phyloP scores from a whole-genome alignment of 306 rosid genomes.

The Medicago lupulina region DNA sequence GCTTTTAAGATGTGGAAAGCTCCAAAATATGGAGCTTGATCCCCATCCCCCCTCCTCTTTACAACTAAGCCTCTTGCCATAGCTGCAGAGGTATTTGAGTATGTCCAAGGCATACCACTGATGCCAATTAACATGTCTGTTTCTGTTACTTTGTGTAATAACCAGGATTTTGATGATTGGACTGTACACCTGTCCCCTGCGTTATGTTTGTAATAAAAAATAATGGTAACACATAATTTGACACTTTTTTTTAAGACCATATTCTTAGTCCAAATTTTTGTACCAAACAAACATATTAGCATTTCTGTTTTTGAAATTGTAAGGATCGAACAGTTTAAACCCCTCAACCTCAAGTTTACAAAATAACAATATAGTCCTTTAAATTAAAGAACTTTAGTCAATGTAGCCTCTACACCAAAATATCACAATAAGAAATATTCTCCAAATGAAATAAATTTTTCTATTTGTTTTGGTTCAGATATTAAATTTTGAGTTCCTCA shows the following conservation, averaged over 20 bases:
- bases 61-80: slow-evolving; percentile 19
- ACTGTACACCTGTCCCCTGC: background rate
- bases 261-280: background rate
- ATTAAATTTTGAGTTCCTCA: too few species aligned
- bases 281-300: background rate
- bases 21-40: slow-evolving; percentile 95
- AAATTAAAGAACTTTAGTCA: too few species aligned
- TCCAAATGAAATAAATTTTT: too few species aligned
- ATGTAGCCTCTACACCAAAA: too few species aligned
- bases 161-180: slow-evolving; percentile 33
- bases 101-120: background rate
- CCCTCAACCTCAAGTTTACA: too few species aligned
- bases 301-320: background rate
- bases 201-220: background rate
- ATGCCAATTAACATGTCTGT: slow-evolving; percentile 23
- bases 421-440: too few species aligned
- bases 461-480: too few species aligned
- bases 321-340: background rate
- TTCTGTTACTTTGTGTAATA: slow-evolving; percentile 29
- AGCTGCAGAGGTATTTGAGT: slow-evolving; percentile 26
- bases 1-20: slow-evolving; percentile 99
- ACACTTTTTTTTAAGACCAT: background rate
- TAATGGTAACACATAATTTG: background rate
- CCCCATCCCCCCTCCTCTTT: background rate
- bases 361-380: too few species aligned